These are phyloP conservation scores for Gossypium aridum DNA, from an alignment of 441 rosid genomes.

Conservation along the genomic window DNA sequence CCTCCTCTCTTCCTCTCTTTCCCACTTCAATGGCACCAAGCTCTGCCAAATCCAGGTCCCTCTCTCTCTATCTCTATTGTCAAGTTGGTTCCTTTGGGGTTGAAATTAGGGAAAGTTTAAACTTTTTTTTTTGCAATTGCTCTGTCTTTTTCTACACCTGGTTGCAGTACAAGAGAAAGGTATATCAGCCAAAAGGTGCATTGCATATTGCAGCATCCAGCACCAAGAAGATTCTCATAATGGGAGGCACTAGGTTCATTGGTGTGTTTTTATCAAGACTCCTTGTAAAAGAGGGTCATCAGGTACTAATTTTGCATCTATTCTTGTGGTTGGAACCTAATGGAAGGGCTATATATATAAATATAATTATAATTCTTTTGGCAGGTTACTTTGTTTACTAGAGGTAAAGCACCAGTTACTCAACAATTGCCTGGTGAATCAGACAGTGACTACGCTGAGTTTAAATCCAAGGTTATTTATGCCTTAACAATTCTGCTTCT, in stretches of 20 bases:
- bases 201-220: conserved; percentile 59
- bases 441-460: conserved; percentile 71
- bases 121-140: not conserved
- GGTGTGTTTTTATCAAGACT: conserved; percentile 81
- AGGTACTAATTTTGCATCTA: conserved; percentile 31
- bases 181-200: conserved; percentile 55
- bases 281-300: conserved; percentile 84
- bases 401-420: conserved; percentile 86
- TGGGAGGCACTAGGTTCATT: conserved; percentile 88
- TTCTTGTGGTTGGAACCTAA: not conserved
- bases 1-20: conserved; percentile 66
- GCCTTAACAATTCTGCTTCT: not conserved
- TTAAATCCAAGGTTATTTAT: conserved; percentile 70
- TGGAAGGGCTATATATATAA: not conserved
- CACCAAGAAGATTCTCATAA: conserved; percentile 75
- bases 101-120: not conserved
- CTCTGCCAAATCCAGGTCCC: conserved; percentile 62
- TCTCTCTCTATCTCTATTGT: not conserved
- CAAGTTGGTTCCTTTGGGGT: not conserved
- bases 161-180: conserved; percentile 69
- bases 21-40: conserved; percentile 83
- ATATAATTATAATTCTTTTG: conserved; percentile 5
- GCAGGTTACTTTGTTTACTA: conserved; percentile 90
- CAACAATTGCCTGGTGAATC: conserved; percentile 86
- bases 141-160: not conserved